Evolutionary conservation across 2,329 filamentous ascomycete genomes (phyloP), one percentile per base, ranked within the genome.

Genomic region (Pseudogymnoascus sp.): DNA sequence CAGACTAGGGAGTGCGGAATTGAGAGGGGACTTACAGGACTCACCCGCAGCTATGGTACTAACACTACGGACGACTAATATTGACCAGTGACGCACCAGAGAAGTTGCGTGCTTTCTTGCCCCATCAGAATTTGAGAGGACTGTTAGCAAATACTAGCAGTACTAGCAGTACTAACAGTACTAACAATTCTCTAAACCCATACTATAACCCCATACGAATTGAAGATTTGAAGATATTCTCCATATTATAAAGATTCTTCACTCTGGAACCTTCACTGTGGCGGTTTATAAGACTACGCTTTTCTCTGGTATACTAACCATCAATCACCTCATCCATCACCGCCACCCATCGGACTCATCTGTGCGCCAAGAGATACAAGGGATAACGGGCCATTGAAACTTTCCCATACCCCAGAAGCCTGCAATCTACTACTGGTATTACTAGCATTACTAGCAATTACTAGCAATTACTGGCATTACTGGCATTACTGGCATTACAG

Each of bases 311-410:
- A n/a, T n/a, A n/a, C n/a, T n/a, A n/a, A n/a, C n/a, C n/a, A n/a
- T n/a, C n/a, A n/a, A n/a, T 31, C 40, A 62, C 53, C 31, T 40
- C n/a, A 40, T 40, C 38, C 38, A 40, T 40, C 38, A 65, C 53
- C 71, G 69, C 63, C 69, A 40, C 38, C 17, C n/a, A 8, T 7
- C 19, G n/a, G 38, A 40, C 38, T 40, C 38, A 40, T 17, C 26
- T 3, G 10, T 40, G 1, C 38, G n/a, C 38, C 38, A 40, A 40
- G 38, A 19, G 38, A 40, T 40, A 40, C 38, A 19, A 40, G 38
- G 38, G 38, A 40, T 42, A 42, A 26, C 26, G 3, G 9, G 1
- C 38, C 17, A 42, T 42, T 17, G 9, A 21, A 42, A 21, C 38
- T 42, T 42, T 42, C 38, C 38, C 38, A 42, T 42, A n/a, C n/a